Conservation (phyloP, 768 basidiomycete species). For the Gymnopilus dilepis region DNA sequence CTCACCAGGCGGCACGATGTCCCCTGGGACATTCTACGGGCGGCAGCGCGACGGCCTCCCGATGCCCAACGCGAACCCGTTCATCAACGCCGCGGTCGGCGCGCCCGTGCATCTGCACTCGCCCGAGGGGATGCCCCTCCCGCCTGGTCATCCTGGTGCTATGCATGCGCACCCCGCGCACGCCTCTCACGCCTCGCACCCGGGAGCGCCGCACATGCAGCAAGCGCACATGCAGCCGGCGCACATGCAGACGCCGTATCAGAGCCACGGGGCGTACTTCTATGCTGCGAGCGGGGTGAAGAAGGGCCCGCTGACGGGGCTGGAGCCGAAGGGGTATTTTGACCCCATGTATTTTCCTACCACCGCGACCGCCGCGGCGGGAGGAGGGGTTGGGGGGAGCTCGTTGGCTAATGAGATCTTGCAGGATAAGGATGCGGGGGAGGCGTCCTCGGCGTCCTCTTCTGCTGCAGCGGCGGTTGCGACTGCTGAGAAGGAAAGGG, state of each 20-base stretch:
- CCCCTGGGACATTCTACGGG: conserved; percentile 78
- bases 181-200: background rate
- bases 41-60: conserved; percentile 45
- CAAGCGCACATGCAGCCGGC: background rate
- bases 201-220: background rate
- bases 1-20: conserved; percentile 76
- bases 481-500: background rate
- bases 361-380: conserved; percentile 10
- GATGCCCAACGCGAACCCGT: conserved; percentile 40
- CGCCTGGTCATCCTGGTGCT: background rate
- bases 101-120: conserved; percentile 45
- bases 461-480: background rate
- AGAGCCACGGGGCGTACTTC: conserved; percentile 32
- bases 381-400: conserved; percentile 15
- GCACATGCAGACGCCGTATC: conserved; percentile 11
- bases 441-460: background rate
- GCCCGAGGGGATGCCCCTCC: conserved; percentile 2
- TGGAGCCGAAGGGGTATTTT: conserved; percentile 50
- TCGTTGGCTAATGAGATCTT: conserved; percentile 42
- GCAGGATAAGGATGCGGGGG: conserved; percentile 24
- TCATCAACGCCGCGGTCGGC: conserved; percentile 52
- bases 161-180: background rate
- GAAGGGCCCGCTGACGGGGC: conserved; percentile 23
- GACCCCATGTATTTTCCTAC: conserved; percentile 48
- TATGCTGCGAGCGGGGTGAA: conserved; percentile 33